Conservation (phyloP, 148 eudicot species). For the Beta vulgaris region DNA sequence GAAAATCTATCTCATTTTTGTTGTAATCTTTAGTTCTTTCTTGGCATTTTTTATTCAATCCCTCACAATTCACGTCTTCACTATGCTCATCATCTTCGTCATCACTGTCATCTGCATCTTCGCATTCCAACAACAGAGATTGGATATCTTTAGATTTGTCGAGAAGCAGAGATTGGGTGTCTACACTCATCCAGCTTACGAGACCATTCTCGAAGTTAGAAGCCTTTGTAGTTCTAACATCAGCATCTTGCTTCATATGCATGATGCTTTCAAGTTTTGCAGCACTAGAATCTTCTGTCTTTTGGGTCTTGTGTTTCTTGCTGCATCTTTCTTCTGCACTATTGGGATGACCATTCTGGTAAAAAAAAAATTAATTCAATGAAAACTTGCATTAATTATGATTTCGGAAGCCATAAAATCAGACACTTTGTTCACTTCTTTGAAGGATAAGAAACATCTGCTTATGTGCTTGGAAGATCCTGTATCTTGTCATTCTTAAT, state of each 20-base stretch:
- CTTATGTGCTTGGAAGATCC: too few relatives aligned
- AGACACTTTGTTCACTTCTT: too few relatives aligned
- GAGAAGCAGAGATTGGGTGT: neutral
- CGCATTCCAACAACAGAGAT: conserved; percentile 11
- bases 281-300: conserved; percentile 3
- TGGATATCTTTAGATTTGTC: conserved; percentile 19
- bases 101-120: conserved; percentile 29
- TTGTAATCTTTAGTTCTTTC: neutral
- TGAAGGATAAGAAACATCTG: too few relatives aligned
- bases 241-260: neutral
- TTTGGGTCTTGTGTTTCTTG: conserved; percentile 36
- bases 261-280: neutral
- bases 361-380: neutral
- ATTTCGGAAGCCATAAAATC: too few relatives aligned
- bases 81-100: neutral
- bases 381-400: too few relatives aligned
- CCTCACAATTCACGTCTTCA: neutral
- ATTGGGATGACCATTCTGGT: conserved; percentile 14
- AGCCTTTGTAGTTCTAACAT: neutral
- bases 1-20: neutral
- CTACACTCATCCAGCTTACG: conserved; percentile 34
- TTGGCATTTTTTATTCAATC: neutral
- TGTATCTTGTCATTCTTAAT: too few relatives aligned
- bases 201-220: conserved; percentile 11
- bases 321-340: conserved; percentile 13